These are phyloP conservation scores for Rhexocercosporidium sp. DNA, from an alignment of 2,329 filamentous ascomycete species.

Conservation along the genomic window DNA sequence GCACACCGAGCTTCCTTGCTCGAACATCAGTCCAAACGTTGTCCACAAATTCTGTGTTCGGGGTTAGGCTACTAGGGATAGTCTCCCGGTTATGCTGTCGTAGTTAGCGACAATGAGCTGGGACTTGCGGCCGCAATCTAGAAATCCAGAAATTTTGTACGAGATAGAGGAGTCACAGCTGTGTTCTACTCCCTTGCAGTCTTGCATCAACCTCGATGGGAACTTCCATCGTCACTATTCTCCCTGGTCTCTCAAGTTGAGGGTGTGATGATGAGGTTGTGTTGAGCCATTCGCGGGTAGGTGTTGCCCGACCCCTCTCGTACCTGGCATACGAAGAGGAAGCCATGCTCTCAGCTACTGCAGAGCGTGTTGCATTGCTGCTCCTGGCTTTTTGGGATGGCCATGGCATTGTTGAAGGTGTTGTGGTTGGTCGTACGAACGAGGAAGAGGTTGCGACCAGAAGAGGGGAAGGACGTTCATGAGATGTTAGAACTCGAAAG, in stretches of 20 bases:
- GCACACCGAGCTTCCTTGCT: neutral
- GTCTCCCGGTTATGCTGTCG: neutral
- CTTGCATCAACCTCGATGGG: neutral
- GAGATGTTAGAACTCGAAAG: slow-evolving; percentile 1
- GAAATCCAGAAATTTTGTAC: neutral
- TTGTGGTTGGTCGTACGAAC: neutral
- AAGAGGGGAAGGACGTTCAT: neutral
- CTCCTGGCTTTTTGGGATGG: neutral
- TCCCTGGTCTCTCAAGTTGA: neutral
- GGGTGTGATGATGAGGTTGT: neutral
- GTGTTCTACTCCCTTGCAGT: neutral
- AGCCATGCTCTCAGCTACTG: neutral
- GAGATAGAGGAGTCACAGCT: neutral
- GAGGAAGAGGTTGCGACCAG: neutral
- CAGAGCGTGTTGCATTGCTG: neutral
- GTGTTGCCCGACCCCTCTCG: neutral
- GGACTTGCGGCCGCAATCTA: neutral
- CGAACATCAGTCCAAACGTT: neutral
- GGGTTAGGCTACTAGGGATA: neutral
- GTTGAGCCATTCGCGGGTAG: neutral
- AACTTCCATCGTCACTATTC: neutral
- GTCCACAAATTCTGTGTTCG: neutral
- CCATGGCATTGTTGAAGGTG: neutral
- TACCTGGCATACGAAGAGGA: neutral
- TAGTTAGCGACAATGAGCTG: neutral